Evolutionary conservation across 1,284 basidiomycete species (phyloP).

Genomic region (Pseudozyma hubeiensis): DNA sequence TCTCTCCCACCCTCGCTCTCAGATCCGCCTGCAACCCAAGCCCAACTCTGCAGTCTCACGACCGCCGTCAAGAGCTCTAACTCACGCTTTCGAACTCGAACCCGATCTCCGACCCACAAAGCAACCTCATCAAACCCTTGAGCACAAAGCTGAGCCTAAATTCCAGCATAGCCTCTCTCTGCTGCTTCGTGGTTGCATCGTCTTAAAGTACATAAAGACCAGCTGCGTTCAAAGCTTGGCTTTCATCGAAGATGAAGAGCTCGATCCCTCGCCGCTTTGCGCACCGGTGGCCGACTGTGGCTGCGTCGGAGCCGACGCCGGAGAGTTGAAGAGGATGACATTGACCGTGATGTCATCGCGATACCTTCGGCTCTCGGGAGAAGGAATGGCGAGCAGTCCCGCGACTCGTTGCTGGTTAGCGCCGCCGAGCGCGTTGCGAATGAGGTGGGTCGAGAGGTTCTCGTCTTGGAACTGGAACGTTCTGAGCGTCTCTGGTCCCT

Average conservation of each 20-base stretch:
- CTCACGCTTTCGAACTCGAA: too few relatives aligned
- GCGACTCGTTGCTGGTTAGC: constrained; percentile 78
- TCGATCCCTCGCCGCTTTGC: neutral
- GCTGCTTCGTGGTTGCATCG: too few relatives aligned
- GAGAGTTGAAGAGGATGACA: constrained; percentile 59
- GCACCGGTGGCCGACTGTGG: constrained; percentile 5
- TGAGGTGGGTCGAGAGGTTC: constrained; percentile 88
- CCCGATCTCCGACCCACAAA: too few relatives aligned
- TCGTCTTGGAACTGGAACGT: constrained; percentile 74
- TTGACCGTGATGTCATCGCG: constrained; percentile 63
- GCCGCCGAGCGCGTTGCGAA: constrained; percentile 92
- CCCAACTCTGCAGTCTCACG: too few relatives aligned
- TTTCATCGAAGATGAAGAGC: constrained; percentile 12
- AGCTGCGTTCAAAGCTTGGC: constrained; percentile 23
- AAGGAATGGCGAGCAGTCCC: constrained; percentile 84
- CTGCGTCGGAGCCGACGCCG: constrained; percentile 15
- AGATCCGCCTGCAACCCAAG: too few relatives aligned
- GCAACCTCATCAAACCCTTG: too few relatives aligned
- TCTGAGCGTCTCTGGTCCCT: constrained; percentile 48
- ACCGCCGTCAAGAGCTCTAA: too few relatives aligned
- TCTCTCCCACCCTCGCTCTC: too few relatives aligned
- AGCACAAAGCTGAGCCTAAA: neutral
- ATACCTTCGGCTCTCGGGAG: constrained; percentile 75
- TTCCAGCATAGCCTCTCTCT: neutral
- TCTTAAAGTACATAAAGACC: neutral